These are phyloP conservation scores for Trametopsis cervina DNA, from an alignment of 768 basidiomycete genomes.

Conservation along the genomic window DNA sequence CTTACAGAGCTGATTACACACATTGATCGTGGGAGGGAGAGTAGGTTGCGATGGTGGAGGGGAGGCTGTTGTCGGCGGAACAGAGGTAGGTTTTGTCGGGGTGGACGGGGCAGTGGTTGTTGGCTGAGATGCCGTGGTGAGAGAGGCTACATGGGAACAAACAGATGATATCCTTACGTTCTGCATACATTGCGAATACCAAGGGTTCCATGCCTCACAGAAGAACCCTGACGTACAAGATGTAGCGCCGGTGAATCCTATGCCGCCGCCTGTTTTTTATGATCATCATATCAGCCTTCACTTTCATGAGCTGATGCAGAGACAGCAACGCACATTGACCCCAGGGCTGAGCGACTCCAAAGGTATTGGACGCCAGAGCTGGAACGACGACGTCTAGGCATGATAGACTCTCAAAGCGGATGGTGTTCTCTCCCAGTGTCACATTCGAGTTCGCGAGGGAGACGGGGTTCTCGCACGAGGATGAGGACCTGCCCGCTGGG, in stretches of 20 bases:
- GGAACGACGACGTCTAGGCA: not conserved
- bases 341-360: not conserved
- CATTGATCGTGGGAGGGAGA: not conserved
- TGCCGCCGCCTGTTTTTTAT: slow-evolving; percentile 1
- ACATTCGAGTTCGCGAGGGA: not conserved
- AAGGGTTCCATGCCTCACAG: slow-evolving; percentile 3
- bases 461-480: not conserved
- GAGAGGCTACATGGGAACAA: not conserved
- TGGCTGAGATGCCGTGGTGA: not conserved
- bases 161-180: not conserved
- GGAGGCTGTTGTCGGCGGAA: not conserved
- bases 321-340: not conserved
- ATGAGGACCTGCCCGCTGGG: no score
- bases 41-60: not conserved
- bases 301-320: not conserved
- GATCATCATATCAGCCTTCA: not conserved
- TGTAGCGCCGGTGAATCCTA: not conserved
- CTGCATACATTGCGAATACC: slow-evolving; percentile 12
- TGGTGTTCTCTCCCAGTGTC: not conserved
- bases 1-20: slow-evolving; percentile 1
- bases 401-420: not conserved
- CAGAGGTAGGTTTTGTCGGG: not conserved
- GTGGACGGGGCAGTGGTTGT: not conserved
- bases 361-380: not conserved
- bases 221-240: not conserved